Evolutionary conservation across 2,329 filamentous ascomycete species (phyloP), one percentile per base, ranked within the genome.

Genomic region (Parafenestella ontariensis): DNA sequence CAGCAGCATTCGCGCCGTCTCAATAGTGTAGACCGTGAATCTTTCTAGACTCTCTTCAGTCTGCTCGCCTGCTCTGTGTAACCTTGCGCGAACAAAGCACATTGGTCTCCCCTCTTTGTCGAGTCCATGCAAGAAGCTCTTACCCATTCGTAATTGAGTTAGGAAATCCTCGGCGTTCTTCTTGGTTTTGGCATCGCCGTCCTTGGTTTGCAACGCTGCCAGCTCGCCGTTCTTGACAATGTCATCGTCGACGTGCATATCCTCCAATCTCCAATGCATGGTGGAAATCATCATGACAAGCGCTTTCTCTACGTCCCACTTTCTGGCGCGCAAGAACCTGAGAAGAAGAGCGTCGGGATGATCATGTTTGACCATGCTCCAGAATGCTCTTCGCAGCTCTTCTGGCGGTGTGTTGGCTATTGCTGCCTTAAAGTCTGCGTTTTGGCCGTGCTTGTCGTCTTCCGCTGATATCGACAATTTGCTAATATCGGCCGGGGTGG

Each of bases 311-410:
- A 96, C 87, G 71, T 99, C 92, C 95, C 95, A 99, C 77, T 77
- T 78, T 29, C 77, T 62, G 42, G 78, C 68, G 65, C 78, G 67
- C 62, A 77, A 84, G 73, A 91, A 76, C 44, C 73, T 63, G 55
- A 79, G 64, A 21, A 86, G 87, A 52, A 87, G 85, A 63, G 89
- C 89, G 77, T 99, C 95, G 0, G 95, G 95, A 72, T 98, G 87
- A 71, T 99, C 95, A 68, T 95, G 89, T 80, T 98, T 99, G 54
- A 94, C 86, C 92, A 97, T 96, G 63, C 81, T 85, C 95, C 95
- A 98, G 71, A 98, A 90, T 0, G 92, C 88, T 15, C 83, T 81
- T 47, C 92, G 87, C 61, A 99, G 86, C 39, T 89, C 83, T 68
- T 96, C 91, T 0, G 94, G 91, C 0, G 87, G 84, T 68, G 89